Evolutionary conservation across 2,329 filamentous ascomycete species (phyloP).

Genomic region (Cryphonectria nitschkei): DNA sequence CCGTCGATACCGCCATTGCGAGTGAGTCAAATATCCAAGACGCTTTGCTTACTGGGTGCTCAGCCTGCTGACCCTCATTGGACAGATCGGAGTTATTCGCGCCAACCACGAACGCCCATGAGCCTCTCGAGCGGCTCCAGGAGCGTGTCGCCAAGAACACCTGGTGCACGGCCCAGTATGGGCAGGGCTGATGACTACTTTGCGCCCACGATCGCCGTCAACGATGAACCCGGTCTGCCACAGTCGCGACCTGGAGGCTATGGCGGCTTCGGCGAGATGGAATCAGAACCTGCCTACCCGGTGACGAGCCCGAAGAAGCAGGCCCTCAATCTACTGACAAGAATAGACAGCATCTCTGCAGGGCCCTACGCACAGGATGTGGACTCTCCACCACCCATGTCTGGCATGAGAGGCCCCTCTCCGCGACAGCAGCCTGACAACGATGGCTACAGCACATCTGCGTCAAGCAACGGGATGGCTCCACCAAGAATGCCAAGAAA

Average conservation of each 20-base stretch:
- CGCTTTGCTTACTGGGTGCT: neutral
- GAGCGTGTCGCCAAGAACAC: constrained; percentile 66
- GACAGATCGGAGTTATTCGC: constrained; percentile 58
- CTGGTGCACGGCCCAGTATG: constrained; percentile 48
- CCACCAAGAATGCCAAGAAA: constrained; percentile 49
- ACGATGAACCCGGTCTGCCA: constrained; percentile 44
- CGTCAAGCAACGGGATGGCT: constrained; percentile 40
- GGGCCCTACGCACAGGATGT: constrained; percentile 61
- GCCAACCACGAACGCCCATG: constrained; percentile 64
- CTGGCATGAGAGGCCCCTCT: constrained; percentile 14
- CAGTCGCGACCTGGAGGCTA: constrained; percentile 52
- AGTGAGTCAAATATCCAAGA: constrained; percentile 45
- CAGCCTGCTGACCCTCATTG: constrained; percentile 38
- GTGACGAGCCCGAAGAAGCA: constrained; percentile 53
- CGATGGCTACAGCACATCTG: constrained; percentile 38
- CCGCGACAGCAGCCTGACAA: constrained; percentile 27
- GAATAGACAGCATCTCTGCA: constrained; percentile 68
- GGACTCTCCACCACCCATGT: constrained; percentile 23
- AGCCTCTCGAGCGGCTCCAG: constrained; percentile 64
- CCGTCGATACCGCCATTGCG: constrained; percentile 56
- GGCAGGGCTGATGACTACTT: constrained; percentile 51
- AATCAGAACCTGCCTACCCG: constrained; percentile 47
- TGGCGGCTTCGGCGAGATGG: constrained; percentile 49
- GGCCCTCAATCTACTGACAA: constrained; percentile 53
- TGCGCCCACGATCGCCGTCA: constrained; percentile 47